Evolutionary conservation across 2,329 filamentous ascomycete species (phyloP), one percentile per base, ranked within the genome.

Genomic region (Didymellaceae sp.): DNA sequence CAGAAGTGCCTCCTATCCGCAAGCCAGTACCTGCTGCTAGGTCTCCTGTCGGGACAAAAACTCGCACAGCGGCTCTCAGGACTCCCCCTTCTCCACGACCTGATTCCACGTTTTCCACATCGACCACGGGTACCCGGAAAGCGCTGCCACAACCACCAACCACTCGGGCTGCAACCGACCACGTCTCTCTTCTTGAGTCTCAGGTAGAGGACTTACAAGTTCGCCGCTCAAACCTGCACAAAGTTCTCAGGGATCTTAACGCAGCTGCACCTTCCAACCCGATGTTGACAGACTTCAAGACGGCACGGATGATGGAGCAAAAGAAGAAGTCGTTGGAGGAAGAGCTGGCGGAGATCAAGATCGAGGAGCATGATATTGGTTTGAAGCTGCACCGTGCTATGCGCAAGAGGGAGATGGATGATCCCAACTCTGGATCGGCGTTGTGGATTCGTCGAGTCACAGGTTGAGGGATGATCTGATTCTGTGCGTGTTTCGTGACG

Each of bases 371-470:
- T 53, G 74, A 75, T 33, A 59, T 75, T 6, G 74, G 74, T 4
- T 48, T 76, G 48, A 73, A 65, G 58, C 49, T 76, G 54, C 72
- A 75, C 61, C 60, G 74, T 14, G 73, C 73, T 51, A 68, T 66
- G 62, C 70, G 67, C 59, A 74, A 70, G 62, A 65, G 66, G 54
- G 74, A 75, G 54, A 57, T 58, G 39, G 72, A 71, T 10, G 73
- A 74, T 54, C 68, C 67, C 2, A 63, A 65, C 16, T 55, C 49
- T 26, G 61, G 63, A 20, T 73, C 66, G 47, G 68, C 70, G 30
- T 52, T 76, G 24, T 76, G 74, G 74, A 63, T 76, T 21, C 57
- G 72, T 30, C 57, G 74, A 38, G 73, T 75, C 13, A 75, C 74
- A 35, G 52, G 56, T 14, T 67, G 37, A 42, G 38, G 52, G 56